Conservation (phyloP, 2,329 filamentous ascomycete genomes). For the Macrophomina pseudophaseolina region DNA sequence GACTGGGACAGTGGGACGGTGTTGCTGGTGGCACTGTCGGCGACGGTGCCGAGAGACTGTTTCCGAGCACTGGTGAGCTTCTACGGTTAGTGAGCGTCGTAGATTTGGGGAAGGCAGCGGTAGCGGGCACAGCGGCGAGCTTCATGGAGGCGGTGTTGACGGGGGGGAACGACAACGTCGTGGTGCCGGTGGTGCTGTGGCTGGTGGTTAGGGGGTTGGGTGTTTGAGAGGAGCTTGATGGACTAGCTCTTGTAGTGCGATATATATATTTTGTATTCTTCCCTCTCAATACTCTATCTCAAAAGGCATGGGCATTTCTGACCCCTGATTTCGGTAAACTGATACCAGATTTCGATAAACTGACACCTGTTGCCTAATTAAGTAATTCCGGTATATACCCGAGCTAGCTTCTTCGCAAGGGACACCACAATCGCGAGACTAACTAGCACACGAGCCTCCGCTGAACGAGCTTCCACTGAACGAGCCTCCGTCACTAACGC, state of each 20-base stretch:
- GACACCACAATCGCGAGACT: no score
- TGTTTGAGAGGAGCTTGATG: constrained; percentile 37
- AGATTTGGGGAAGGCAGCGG: constrained; percentile 60
- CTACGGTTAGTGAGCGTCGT: constrained; percentile 37
- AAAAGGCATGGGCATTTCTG: no score
- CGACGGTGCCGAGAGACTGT: constrained; percentile 49
- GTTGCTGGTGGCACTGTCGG: constrained; percentile 29
- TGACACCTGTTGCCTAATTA: no score
- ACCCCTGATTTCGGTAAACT: no score
- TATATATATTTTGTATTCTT: background rate
- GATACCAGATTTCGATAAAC: no score
- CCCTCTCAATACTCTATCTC: no score
- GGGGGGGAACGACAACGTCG: constrained; percentile 97
- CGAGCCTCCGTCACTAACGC: no score
- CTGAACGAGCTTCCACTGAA: no score
- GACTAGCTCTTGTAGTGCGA: background rate
- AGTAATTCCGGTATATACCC: no score
- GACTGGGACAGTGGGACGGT: constrained; percentile 71
- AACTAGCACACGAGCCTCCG: no score
- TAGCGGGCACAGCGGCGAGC: constrained; percentile 81
- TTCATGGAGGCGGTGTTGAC: constrained; percentile 94
- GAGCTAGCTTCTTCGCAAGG: no score
- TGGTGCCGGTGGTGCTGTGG: constrained; percentile 93
- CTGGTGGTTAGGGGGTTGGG: constrained; percentile 81
- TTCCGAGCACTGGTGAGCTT: constrained; percentile 29